Evolutionary conservation across 495 filamentous ascomycete genomes (phyloP), one percentile per base, ranked within the genome.

Genomic region (Daldinia grandis): DNA sequence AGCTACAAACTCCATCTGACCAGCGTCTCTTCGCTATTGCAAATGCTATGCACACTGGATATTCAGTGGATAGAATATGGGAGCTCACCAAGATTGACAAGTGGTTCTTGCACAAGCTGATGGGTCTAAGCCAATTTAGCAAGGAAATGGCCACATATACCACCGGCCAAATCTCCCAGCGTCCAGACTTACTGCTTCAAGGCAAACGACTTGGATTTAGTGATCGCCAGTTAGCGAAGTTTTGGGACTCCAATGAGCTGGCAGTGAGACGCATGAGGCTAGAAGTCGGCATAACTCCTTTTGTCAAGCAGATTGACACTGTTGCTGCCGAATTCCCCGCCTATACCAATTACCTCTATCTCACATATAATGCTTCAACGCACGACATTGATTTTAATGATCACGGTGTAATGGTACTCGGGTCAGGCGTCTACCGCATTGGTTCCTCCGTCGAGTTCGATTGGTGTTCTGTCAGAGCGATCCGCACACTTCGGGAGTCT

Each of bases 401-500:
- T 74, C 88, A 92, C 63, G 95, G 95, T 76, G 88, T 90, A 27
- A 99, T 98, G 94, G 95, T 99, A 6, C 84, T 99, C 21, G 95
- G 95, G 14, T 98, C 95, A 15, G 95, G 95, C 78, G 95, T 99
- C 21, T 99, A 99, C 82, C 88, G 95, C 69, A 99, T 99, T 73
- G 95, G 95, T 51, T 97, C 94, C 1, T 97, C 94, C 0, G 95
- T 99, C 58, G 95, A 99, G 77, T 99, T 99, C 78, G 95, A 99
- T 78, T 99, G 95, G 95, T 99, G 95, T 78, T 97, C 95, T n/a
- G 95, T 99, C 35, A 87, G 95, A 58, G 93, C 95, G 5, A 95
- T 99, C 63, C 91, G 95, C 62, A 99, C 95, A 7, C 89, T 99
- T 28, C 90, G 95, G 37, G 90, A 94, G 67, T 86, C 90, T 72